Percentiles rank a stretch among this genome's conserved stretches.
Evolutionary conservation across 495 filamentous ascomycete species (phyloP).

Genomic region (Trichoderma reesei): DNA sequence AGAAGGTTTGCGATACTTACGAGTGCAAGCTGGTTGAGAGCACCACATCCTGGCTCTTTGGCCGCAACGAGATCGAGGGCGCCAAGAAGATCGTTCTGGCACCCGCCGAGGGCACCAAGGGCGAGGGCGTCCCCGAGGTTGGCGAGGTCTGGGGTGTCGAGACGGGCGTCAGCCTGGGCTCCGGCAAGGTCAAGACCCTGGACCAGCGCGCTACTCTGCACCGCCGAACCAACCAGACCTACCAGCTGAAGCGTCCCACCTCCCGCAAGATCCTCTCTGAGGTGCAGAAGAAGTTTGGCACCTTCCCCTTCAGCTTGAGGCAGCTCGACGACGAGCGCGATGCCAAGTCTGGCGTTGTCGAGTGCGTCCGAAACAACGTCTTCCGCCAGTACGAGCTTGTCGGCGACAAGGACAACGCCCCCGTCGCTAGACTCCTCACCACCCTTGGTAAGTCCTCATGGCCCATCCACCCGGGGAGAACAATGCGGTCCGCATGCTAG

Average conservation of each 20-base stretch:
- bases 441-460: slow-evolving; percentile 66
- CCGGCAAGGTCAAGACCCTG: slow-evolving; percentile 86
- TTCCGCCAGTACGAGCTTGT: slow-evolving; percentile 92
- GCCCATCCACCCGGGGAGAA: too few relatives aligned
- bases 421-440: slow-evolving; percentile 77
- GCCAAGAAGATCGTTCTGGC: slow-evolving; percentile 96
- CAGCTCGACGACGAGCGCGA: slow-evolving; percentile 95
- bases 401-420: slow-evolving; percentile 75
- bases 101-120: slow-evolving; percentile 77
- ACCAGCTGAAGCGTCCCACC: slow-evolving; percentile 82
- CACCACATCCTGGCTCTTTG: slow-evolving; percentile 93
- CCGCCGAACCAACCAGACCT: slow-evolving; percentile 82
- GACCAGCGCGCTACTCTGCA: slow-evolving; percentile 83
- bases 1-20: slow-evolving; percentile 86
- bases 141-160: slow-evolving; percentile 98
- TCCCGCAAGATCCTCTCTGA: slow-evolving; percentile 85
- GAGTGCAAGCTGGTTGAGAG: slow-evolving; percentile 91
- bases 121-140: slow-evolving; percentile 81
- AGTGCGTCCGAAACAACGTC: slow-evolving; percentile 85
- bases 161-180: slow-evolving; percentile 80
- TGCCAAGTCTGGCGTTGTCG: slow-evolving; percentile 90
- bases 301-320: slow-evolving; percentile 93
- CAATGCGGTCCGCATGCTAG: background rate
- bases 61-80: slow-evolving; percentile 92
- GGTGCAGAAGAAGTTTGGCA: slow-evolving; percentile 91